Conservation (phyloP, 306 rosid genomes). For the Trichosanthes cucumerina region DNA sequence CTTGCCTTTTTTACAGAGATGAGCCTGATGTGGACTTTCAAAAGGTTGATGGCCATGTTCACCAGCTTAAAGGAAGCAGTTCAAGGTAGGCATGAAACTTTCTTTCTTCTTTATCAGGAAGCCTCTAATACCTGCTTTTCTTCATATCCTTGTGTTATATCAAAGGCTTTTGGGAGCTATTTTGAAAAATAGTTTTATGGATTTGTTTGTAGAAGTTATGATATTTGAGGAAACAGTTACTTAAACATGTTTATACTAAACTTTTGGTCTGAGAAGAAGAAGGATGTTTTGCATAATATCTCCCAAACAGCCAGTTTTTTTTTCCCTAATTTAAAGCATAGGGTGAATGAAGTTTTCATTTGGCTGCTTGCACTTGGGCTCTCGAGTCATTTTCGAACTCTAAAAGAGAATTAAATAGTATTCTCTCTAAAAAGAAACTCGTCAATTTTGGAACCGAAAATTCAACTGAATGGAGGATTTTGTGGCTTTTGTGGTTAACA, state of each 20-base stretch:
- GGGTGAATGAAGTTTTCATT: neutral
- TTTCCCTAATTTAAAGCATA: neutral
- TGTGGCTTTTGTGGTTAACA: slow-evolving; percentile 17
- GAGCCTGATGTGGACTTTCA: slow-evolving; percentile 65
- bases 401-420: neutral
- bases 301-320: neutral
- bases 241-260: neutral
- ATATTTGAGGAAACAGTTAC: neutral
- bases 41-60: slow-evolving; percentile 87
- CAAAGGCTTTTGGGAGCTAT: neutral
- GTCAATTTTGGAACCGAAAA: neutral
- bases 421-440: neutral
- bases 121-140: neutral
- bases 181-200: neutral
- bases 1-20: slow-evolving; percentile 34
- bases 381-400: neutral
- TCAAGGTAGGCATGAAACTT: slow-evolving; percentile 49
- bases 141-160: neutral
- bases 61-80: slow-evolving; percentile 97
- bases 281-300: neutral
- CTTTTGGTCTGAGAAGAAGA: neutral
- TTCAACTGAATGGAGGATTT: neutral
- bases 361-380: neutral
- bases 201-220: neutral
- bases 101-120: neutral